Percentiles rank a stretch among this genome's conserved stretches.
phyloP scores from a whole-genome alignment of 2,329 filamentous ascomycete genomes.

The Aureobasidium uvarum region DNA sequence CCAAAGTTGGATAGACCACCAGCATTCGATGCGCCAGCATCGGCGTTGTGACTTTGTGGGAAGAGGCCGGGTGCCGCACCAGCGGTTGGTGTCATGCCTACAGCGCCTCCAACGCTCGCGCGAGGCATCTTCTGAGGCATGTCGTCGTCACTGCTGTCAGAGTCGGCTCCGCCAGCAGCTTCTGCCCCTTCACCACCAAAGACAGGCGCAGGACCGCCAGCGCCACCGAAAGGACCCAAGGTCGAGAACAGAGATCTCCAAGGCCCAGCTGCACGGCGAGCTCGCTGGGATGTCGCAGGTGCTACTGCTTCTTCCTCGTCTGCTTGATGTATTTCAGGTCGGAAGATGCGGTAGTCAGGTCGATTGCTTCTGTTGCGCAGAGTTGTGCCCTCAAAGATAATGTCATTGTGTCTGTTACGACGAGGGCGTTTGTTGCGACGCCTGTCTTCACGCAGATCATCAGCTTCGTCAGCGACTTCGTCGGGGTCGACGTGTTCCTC shows the following conservation, averaged over 20 bases:
- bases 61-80: constrained; percentile 53
- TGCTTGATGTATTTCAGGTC: constrained; percentile 66
- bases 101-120: constrained; percentile 54
- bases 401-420: constrained; percentile 30
- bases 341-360: constrained; percentile 83
- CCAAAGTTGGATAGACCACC: constrained; percentile 76
- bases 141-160: constrained; percentile 96
- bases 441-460: constrained; percentile 57
- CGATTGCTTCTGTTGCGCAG: constrained; percentile 63
- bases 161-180: constrained; percentile 77
- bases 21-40: constrained; percentile 52
- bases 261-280: constrained; percentile 53
- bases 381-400: constrained; percentile 51
- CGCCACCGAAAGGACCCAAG: constrained; percentile 88
- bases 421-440: constrained; percentile 44
- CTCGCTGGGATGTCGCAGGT: constrained; percentile 60
- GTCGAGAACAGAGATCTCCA: constrained; percentile 85
- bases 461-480: constrained; percentile 56
- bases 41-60: constrained; percentile 57
- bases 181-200: constrained; percentile 72
- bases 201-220: constrained; percentile 68
- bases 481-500: constrained; percentile 43
- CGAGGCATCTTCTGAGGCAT: constrained; percentile 61
- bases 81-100: constrained; percentile 62
- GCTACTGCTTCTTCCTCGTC: constrained; percentile 67